Percentiles rank a stretch among this genome's conserved stretches.
These are phyloP conservation scores for Pulveroboletus sp. DNA, from an alignment of 768 basidiomycete genomes.

Conservation along the genomic window DNA sequence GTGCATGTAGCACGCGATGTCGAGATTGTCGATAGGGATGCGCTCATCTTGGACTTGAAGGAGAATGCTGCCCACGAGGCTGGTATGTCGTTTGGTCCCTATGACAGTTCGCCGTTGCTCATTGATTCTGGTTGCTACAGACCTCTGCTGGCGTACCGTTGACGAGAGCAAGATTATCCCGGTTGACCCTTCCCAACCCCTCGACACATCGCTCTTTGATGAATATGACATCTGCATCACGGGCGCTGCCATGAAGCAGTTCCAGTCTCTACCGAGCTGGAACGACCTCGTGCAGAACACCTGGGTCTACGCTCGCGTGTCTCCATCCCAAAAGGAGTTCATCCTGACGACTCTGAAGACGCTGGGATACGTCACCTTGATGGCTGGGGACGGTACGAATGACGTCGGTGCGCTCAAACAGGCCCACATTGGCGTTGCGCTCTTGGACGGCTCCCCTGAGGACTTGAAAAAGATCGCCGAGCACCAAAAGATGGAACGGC, in stretches of 20 bases:
- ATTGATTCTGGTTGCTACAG: constrained; percentile 33
- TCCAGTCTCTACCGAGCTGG: constrained; percentile 67
- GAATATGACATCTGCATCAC: constrained; percentile 96
- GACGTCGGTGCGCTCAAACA: constrained; percentile 98
- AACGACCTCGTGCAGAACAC: constrained; percentile 85
- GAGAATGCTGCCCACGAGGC: constrained; percentile 70
- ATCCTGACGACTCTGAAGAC: constrained; percentile 88
- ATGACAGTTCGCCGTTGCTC: background rate
- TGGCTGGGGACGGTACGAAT: constrained; percentile 99
- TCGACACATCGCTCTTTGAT: constrained; percentile 75
- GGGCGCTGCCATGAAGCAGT: constrained; percentile 89
- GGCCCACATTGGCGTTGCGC: constrained; percentile 93
- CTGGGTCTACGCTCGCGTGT: constrained; percentile 98
- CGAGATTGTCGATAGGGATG: constrained; percentile 95
- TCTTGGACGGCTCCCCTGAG: constrained; percentile 86
- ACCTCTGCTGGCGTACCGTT: constrained; percentile 90
- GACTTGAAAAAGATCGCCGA: constrained; percentile 94
- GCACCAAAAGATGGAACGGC: constrained; percentile 79
- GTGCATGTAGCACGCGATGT: constrained; percentile 95
- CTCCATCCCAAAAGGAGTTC: constrained; percentile 91
- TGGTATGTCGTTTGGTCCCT: constrained; percentile 44
- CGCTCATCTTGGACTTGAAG: constrained; percentile 84
- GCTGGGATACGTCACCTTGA: constrained; percentile 88
- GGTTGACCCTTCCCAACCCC: constrained; percentile 72
- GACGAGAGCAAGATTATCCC: constrained; percentile 88